Evolutionary conservation across 306 rosid species (phyloP), one percentile per base, ranked within the genome.

Genomic region (Adenanthera pavonina): DNA sequence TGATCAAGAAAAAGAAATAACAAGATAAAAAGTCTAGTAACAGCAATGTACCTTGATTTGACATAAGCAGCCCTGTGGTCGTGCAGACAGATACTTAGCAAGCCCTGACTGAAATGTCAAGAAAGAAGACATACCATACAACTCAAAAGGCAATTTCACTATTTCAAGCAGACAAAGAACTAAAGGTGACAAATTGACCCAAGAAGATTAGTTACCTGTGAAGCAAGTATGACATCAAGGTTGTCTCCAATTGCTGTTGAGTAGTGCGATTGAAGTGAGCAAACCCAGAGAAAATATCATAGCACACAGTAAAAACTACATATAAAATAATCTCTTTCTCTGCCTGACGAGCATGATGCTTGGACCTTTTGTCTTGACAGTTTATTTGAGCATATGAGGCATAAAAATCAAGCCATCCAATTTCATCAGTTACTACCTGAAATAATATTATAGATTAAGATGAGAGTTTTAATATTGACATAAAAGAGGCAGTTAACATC

Each of bases 351-450:
- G 87, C 67, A 33, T 79, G 84, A 51, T 77, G 79, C 87, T 87
- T 88, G 36, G 86, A 33, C 85, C 85, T 86, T 66, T 89, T 84
- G 84, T 74, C 89, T 79, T 47, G 80, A 86, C 74, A 17, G 47
- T 84, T 79, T 64, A 82, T 56, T 15, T 68, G 84, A 82, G 71
- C 83, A 81, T 84, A 84, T 19, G 89, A 74, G 69, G 80, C 85
- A 35, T 92, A 88, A 76, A 92, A 90, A 87, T 92, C 89, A 82
- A 92, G 87, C 97, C 94, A 92, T 49, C 90, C 91, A 65, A 90
- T 88, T 86, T 92, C 97, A 82, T 85, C 91, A 17, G 87, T 83
- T 35, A 90, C 97, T 17, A 90, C 81, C 97, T 92, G 84, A 67
- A 78, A 75, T 68, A 67, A 53, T 4, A 20, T 40, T 2, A 44